phyloP scores from a whole-genome alignment of 176 grass and related monocot genomes.

The Carex scoparia region DNA sequence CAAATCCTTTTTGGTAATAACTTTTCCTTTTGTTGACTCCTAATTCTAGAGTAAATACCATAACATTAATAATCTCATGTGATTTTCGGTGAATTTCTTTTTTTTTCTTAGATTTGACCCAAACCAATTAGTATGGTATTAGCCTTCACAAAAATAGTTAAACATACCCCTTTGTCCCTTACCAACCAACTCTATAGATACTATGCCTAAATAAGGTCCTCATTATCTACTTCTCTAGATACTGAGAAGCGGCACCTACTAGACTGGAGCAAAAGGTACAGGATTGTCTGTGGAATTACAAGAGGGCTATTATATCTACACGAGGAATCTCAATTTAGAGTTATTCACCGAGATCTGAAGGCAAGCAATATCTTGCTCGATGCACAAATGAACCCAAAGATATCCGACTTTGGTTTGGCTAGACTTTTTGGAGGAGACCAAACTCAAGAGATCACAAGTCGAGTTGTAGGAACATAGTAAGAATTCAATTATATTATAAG shows the following conservation, averaged over 20 bases:
- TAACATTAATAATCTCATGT: no score
- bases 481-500: neutral
- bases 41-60: no score
- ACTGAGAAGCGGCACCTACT: neutral
- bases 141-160: no score
- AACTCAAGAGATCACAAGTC: constrained; percentile 32
- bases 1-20: no score
- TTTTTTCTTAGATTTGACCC: no score
- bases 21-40: no score
- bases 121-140: no score
- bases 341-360: constrained; percentile 42
- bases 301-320: constrained; percentile 35
- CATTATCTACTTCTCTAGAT: constrained; percentile 15
- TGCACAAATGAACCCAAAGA: constrained; percentile 37
- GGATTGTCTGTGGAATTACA: constrained; percentile 31
- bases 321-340: constrained; percentile 34
- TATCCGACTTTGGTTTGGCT: constrained; percentile 35
- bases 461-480: constrained; percentile 36
- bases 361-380: constrained; percentile 40
- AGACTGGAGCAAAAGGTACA: constrained; percentile 30
- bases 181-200: no score
- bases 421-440: constrained; percentile 36
- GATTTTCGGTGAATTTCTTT: no score
- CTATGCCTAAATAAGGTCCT: no score
- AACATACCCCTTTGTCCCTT: no score